Evolutionary conservation across 768 basidiomycete genomes (phyloP).

Genomic region (Sarcomyxa edulis): DNA sequence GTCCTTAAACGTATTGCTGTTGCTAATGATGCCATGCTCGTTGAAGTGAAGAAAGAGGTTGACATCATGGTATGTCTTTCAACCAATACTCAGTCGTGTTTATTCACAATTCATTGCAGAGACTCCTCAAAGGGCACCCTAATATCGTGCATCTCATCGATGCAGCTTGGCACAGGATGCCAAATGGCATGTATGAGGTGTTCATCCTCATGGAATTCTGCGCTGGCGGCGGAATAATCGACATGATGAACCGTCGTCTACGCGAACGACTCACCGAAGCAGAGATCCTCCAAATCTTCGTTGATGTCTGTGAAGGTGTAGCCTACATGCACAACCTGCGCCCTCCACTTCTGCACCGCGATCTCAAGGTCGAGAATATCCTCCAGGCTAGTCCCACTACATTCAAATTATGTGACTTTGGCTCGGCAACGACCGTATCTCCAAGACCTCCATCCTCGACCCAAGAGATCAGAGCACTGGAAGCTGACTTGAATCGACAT

Average conservation of each 20-base stretch:
- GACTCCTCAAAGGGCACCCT: conserved; percentile 86
- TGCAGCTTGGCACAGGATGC: conserved; percentile 83
- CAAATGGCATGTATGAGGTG: conserved; percentile 86
- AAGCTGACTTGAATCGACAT: conserved; percentile 88
- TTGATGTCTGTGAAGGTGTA: conserved; percentile 95
- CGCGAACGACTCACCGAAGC: conserved; percentile 92
- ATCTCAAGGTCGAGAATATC: conserved; percentile 99
- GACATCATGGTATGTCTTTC: conserved; percentile 84
- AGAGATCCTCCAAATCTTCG: conserved; percentile 97
- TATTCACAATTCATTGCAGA: conserved; percentile 44
- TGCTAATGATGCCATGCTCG: conserved; percentile 81
- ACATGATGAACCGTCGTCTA: conserved; percentile 98
- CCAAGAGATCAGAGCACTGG: conserved; percentile 82
- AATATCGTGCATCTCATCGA: conserved; percentile 96
- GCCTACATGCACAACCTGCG: conserved; percentile 94
- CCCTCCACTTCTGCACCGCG: conserved; percentile 89
- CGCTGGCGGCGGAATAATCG: conserved; percentile 95
- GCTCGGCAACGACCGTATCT: conserved; percentile 78
- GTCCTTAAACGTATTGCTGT: conserved; percentile 97
- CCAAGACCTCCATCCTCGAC: conserved; percentile 66
- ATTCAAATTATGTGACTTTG: conserved; percentile 98
- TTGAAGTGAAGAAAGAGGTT: conserved; percentile 95
- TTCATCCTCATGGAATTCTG: conserved; percentile 99
- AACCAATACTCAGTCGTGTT: conserved; percentile 9
- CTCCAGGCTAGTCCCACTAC: conserved; percentile 78